Conservation (phyloP, 2,329 filamentous ascomycete genomes). For the Amesomyces nigricolor region DNA sequence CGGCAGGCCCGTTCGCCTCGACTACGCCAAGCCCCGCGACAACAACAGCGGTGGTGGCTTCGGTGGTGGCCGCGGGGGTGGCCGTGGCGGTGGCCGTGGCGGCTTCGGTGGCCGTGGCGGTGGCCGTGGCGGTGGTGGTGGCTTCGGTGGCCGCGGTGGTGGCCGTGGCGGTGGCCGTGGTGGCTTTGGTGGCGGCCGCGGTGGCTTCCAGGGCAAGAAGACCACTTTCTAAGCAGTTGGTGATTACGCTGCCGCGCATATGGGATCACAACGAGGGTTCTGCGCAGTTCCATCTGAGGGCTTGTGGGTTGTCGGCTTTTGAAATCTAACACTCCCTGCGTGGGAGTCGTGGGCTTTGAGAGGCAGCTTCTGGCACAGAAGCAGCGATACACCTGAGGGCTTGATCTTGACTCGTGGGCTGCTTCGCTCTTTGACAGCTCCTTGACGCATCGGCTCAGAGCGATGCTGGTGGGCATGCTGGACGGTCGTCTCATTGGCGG, state of each 20-base stretch:
- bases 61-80: slow-evolving; percentile 42
- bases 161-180: slow-evolving; percentile 43
- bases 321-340: slow-evolving; percentile 35
- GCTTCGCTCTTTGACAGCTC: slow-evolving; percentile 32
- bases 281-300: slow-evolving; percentile 42
- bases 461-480: slow-evolving; percentile 27
- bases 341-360: slow-evolving; percentile 48
- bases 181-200: slow-evolving; percentile 42
- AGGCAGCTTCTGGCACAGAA: slow-evolving; percentile 39
- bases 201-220: slow-evolving; percentile 72
- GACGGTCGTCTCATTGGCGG: slow-evolving; percentile 10
- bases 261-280: slow-evolving; percentile 40
- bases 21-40: slow-evolving; percentile 64
- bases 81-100: slow-evolving; percentile 47
- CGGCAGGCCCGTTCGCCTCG: slow-evolving; percentile 72
- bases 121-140: slow-evolving; percentile 38
- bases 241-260: slow-evolving; percentile 33
- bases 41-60: slow-evolving; percentile 46
- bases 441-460: slow-evolving; percentile 14
- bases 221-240: slow-evolving; percentile 45
- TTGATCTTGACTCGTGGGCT: slow-evolving; percentile 34
- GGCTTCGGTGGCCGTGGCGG: slow-evolving; percentile 35
- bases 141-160: slow-evolving; percentile 43
- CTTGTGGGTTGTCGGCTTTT: slow-evolving; percentile 55
- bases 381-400: slow-evolving; percentile 53